Conservation (phyloP, 768 basidiomycete species). For the Gymnopilus junonius region DNA sequence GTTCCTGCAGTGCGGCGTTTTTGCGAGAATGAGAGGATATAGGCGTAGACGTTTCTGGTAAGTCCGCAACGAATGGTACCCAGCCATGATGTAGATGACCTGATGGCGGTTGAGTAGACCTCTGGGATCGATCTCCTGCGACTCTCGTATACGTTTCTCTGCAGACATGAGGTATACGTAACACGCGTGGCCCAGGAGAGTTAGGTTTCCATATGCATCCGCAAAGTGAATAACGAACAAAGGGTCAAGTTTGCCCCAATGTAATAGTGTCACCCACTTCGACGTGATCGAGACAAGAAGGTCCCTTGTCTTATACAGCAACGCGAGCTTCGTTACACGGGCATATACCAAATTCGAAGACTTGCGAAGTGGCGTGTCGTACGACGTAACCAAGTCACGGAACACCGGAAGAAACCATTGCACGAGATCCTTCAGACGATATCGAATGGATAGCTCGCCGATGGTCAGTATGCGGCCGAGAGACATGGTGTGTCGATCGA, state of each 20-base stretch:
- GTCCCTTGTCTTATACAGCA: conserved; percentile 29
- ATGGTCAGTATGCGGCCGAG: conserved; percentile 42
- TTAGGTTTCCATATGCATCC: conserved; percentile 18
- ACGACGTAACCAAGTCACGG: conserved; percentile 28
- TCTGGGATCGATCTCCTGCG: conserved; percentile 12
- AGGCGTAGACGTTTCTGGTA: conserved; percentile 15
- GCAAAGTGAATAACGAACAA: conserved; percentile 27
- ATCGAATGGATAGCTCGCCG: conserved; percentile 44
- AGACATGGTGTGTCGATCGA: conserved; percentile 27
- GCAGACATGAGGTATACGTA: conserved; percentile 28
- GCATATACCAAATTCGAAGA: conserved; percentile 33
- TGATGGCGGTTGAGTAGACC: conserved; percentile 12
- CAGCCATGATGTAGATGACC: conserved; percentile 20
- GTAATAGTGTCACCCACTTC: conserved; percentile 38
- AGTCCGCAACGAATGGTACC: conserved; percentile 23
- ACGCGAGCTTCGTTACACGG: conserved; percentile 39
- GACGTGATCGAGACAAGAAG: conserved; percentile 31
- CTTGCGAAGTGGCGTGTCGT: conserved; percentile 28
- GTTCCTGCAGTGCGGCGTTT: conserved; percentile 34
- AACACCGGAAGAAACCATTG: conserved; percentile 42
- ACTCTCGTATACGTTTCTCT: conserved; percentile 9
- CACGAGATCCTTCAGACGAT: conserved; percentile 37
- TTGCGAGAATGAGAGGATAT: conserved; percentile 32
- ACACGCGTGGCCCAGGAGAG: conserved; percentile 26
- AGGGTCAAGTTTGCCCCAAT: conserved; percentile 26